Percentiles rank a stretch among this genome's conserved stretches.
Conservation (phyloP, 2,329 filamentous ascomycete species). For the Alternaria sp. region DNA sequence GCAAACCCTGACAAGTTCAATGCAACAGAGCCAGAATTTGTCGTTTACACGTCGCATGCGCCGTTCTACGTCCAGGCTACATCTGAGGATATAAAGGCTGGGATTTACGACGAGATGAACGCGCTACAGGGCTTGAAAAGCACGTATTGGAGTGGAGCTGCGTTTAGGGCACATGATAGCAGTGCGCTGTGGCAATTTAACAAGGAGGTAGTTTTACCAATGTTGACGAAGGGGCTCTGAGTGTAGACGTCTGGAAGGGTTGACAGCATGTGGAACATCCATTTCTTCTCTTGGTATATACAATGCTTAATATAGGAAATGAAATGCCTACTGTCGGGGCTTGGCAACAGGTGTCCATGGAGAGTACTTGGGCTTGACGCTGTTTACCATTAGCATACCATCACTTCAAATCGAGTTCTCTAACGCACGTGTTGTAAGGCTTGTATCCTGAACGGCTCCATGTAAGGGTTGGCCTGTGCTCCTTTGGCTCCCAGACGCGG, state of each 20-base stretch:
- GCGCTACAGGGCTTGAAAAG: conserved; percentile 29
- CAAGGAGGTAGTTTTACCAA: conserved; percentile 39
- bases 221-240: conserved; percentile 4
- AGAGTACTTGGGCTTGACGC: conserved; percentile 59
- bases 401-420: not conserved
- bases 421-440: conserved; percentile 90
- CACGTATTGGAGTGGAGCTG: conserved; percentile 35
- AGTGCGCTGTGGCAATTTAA: conserved; percentile 32
- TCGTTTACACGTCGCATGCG: not conserved
- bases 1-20: conserved; percentile 22
- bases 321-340: conserved; percentile 44
- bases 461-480: conserved; percentile 79
- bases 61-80: conserved; percentile 2
- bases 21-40: not conserved
- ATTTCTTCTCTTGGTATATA: conserved; percentile 31
- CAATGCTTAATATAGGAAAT: conserved; percentile 28
- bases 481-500: conserved; percentile 77
- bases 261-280: not conserved
- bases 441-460: conserved; percentile 81
- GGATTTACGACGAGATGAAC: conserved; percentile 33
- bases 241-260: not conserved
- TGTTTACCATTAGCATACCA: conserved; percentile 33
- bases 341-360: conserved; percentile 59
- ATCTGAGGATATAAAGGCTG: conserved; percentile 1
- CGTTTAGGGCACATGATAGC: conserved; percentile 28